Evolutionary conservation across 495 filamentous ascomycete genomes (phyloP), one percentile per base, ranked within the genome.

Genomic region (Chlorociboria aeruginascens): DNA sequence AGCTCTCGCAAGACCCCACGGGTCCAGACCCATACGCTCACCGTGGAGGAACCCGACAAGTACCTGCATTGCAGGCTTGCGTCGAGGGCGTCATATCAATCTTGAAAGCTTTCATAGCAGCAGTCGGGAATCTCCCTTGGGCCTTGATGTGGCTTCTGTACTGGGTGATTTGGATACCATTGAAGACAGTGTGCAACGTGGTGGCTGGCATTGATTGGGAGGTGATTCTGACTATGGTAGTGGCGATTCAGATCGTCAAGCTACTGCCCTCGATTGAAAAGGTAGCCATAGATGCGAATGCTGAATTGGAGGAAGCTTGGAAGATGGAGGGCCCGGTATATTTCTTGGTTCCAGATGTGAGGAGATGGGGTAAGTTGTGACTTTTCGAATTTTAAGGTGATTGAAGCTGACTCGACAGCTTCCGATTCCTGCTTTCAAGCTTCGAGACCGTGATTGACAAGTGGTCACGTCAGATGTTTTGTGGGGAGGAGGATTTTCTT

Each of bases 211-310:
- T 41, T 6, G 13, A 29, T 1, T 45, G 41, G 48, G 40, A 51
- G 8, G 9, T 40, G 8, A 14, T 39, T 7, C 6, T 39, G 1
- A 2, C 10, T 10, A n/a, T 38, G n/a, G 14, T 43, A 0, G 3
- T 52, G n/a, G 53, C 53, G 8, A 38, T 7, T 6, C 36, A 46
- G 32, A 28, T 52, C n/a, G 45, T 49, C 3, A 45, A 30, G 16
- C 34, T 51, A 2, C 11, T 56, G 40, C 49, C 45, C 0, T 33
- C 31, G 25, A 34, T 49, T 13, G 48, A 28, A 6, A 30, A 17
- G 7, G 40, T 25, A 11, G 31, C 11, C 7, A 11, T 41, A 12
- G 32, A 40, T 7, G 41, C 16, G 36, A 37, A 16, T 35, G 40
- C 28, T 9, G 32, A 30, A n/a, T 31, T 28, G 12, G 39, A 31